Evolutionary conservation across 192 early-diverging fungal species (phyloP).

Genomic region (Geosiphon pyriformis): DNA sequence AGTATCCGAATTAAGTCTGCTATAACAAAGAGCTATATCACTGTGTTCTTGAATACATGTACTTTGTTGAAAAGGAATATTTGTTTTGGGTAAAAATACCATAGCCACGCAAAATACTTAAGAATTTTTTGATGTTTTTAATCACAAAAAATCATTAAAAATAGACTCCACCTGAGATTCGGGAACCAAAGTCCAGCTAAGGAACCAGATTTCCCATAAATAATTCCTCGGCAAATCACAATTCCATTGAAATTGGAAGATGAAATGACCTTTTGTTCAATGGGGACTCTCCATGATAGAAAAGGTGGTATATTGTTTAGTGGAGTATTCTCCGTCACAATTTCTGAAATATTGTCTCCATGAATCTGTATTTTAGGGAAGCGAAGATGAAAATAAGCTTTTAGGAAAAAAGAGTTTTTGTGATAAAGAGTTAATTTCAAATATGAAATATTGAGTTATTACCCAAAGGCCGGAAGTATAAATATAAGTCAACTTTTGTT

Average conservation of each 20-base stretch:
- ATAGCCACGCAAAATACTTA: too few relatives aligned
- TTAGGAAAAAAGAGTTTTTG: background rate
- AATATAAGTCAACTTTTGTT: conserved; percentile 26
- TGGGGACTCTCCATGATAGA: conserved; percentile 29
- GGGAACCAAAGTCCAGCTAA: conserved; percentile 23
- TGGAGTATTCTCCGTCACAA: background rate
- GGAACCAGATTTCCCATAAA: conserved; percentile 21
- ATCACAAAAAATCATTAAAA: too few relatives aligned
- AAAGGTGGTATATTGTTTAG: conserved; percentile 10
- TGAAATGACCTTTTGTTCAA: conserved; percentile 26
- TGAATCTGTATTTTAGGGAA: conserved; percentile 7
- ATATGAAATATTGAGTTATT: background rate
- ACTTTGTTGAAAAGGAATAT: too few relatives aligned
- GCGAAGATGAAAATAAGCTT: background rate
- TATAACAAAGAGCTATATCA: too few relatives aligned
- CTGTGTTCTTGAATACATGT: too few relatives aligned
- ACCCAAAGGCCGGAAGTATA: conserved; percentile 37
- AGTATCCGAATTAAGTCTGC: too few relatives aligned
- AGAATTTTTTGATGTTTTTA: too few relatives aligned
- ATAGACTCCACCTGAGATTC: conserved; percentile 5
- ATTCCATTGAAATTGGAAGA: conserved; percentile 18
- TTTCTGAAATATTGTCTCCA: background rate
- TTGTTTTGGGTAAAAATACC: too few relatives aligned
- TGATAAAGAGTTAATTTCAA: background rate
- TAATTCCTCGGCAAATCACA: conserved; percentile 19